Evolutionary conservation across 192 early-diverging fungal genomes (phyloP), one percentile per base, ranked within the genome.

Genomic region (Linnemannia hyalina): DNA sequence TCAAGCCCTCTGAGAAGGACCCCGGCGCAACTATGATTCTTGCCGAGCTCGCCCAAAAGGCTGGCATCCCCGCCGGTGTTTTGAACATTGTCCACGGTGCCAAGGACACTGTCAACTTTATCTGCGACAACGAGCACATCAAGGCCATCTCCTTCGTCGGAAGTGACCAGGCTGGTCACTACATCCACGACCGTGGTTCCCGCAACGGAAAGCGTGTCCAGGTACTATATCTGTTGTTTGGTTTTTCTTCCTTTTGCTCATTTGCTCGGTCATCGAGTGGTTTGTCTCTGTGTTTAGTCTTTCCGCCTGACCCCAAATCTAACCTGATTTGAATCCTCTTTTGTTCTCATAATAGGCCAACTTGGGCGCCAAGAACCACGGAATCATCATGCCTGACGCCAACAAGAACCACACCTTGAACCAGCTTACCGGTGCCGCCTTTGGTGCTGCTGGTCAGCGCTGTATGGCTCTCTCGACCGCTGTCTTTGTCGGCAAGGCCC

Each of bases 281-380:
- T n/a, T 68, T 60, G 55, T 32, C 26, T 35, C 13, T 65, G 10
- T 35, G 13, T 65, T 32, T 26, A 15, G 11, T n/a, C 26, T 32
- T 32, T 11, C 10, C 29, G 29, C 32, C 29, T 15, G 8, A 88
- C 52, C 49, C 4, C 49, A 75, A 55, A 36, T 23, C 80, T n/a
- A 20, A 49, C 8, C 20, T 54, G 65, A 16, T 57, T 68, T 70
- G 32, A 26, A 42, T 38, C 5, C 23, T 71, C 38, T 41, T 16
- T 36, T 22, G 1, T 18, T 18, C 36, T 42, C 18, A 22, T 26
- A 72, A 32, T 82, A 90, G 89, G 96, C 97, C 29, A 99, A 99
- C 89, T 89, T 99, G 87, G 97, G 97, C 32, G 97, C 97, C 83
- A 99, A 99, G 93, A 99, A 99, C 93, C 98, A 99, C 88, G 98